Evolutionary conservation across 2,329 filamentous ascomycete species (phyloP).

Genomic region (Aureobasidium sp.): DNA sequence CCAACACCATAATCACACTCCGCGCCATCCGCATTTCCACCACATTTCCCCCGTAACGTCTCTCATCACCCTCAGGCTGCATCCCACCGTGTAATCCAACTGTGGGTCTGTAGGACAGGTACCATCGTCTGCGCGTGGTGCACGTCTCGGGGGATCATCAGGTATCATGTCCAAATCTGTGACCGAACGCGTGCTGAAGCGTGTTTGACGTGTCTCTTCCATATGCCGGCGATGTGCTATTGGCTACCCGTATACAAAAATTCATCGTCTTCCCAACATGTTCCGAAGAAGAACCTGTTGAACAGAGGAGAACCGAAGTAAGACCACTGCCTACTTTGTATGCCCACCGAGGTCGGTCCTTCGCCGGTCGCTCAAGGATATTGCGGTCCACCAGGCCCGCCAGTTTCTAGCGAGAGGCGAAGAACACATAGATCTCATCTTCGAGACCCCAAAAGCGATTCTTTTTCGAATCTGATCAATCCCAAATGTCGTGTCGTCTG

Average conservation of each 20-base stretch:
- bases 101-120: neutral
- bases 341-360: constrained; percentile 14
- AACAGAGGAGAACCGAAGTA: constrained; percentile 11
- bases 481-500: neutral
- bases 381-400: neutral
- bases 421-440: neutral
- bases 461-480: neutral
- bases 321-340: constrained; percentile 4
- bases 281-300: constrained; percentile 13
- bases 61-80: neutral
- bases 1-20: neutral
- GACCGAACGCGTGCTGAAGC: neutral
- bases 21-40: constrained; percentile 8
- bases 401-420: neutral
- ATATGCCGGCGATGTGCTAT: neutral
- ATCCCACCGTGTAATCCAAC: constrained; percentile 4
- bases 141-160: constrained; percentile 13
- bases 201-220: constrained; percentile 1
- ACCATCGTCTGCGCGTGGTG: constrained; percentile 1
- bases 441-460: neutral
- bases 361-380: constrained; percentile 5
- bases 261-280: neutral
- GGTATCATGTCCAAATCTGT: neutral
- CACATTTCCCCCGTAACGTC: constrained; percentile 5
- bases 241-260: neutral